Evolutionary conservation across 192 early-diverging fungal genomes (phyloP).

Genomic region (Piromyces sp.): DNA sequence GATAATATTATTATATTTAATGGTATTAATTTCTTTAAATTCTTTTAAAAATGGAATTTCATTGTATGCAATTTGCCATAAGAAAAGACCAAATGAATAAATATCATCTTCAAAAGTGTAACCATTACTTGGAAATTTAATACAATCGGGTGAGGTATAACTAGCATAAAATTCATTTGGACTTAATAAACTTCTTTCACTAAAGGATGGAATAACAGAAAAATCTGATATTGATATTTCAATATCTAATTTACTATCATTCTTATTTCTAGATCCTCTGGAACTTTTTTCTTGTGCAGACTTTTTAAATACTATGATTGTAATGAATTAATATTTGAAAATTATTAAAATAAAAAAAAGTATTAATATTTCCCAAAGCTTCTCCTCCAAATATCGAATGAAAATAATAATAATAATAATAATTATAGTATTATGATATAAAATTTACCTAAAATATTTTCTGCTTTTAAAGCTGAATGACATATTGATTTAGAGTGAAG

Average conservation of each 20-base stretch:
- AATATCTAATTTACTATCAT: neutral
- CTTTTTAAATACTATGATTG: neutral
- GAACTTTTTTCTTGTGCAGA: neutral
- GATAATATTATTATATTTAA: neutral
- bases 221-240: neutral
- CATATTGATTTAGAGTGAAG: neutral
- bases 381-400: too few species aligned
- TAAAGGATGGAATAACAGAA: neutral
- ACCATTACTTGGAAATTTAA: neutral
- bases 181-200: neutral
- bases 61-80: neutral
- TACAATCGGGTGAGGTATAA: neutral
- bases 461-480: neutral
- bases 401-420: too few species aligned
- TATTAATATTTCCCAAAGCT: too few species aligned
- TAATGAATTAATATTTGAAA: too few species aligned
- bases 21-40: neutral
- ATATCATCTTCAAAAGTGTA: neutral
- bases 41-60: neutral
- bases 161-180: neutral
- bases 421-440: neutral
- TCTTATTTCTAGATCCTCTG: neutral
- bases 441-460: neutral
- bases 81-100: neutral
- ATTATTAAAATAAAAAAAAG: too few species aligned